phyloP scores from a whole-genome alignment of 192 early-diverging fungal genomes.

The Coemansia sp. region DNA sequence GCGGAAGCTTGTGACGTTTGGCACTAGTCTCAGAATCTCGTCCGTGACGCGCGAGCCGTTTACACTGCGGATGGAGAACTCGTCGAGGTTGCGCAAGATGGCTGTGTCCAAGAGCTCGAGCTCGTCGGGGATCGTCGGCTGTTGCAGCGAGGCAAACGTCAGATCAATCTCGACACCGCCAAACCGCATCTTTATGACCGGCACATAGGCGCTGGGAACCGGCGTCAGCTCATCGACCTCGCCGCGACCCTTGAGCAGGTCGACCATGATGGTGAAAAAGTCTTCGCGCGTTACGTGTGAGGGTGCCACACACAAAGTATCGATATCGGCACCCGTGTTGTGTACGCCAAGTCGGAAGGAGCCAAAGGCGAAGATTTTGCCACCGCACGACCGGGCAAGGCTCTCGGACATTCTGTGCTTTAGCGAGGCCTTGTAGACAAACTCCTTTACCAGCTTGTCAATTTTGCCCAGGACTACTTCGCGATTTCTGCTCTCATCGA shows the following conservation, averaged over 20 bases:
- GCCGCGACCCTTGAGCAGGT: constrained; percentile 74
- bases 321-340: constrained; percentile 94
- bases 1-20: constrained; percentile 85
- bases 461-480: constrained; percentile 84
- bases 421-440: constrained; percentile 79
- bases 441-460: constrained; percentile 86
- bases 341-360: constrained; percentile 96
- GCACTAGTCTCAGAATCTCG: constrained; percentile 91
- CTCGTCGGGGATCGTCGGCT: constrained; percentile 79
- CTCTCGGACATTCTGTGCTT: constrained; percentile 77
- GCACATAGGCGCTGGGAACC: constrained; percentile 90
- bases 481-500: constrained; percentile 82
- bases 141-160: constrained; percentile 78
- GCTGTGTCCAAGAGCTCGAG: constrained; percentile 84
- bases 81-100: constrained; percentile 86
- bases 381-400: constrained; percentile 83
- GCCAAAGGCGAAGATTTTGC: constrained; percentile 98
- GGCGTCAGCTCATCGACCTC: constrained; percentile 87
- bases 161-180: constrained; percentile 93
- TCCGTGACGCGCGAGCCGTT: constrained; percentile 98
- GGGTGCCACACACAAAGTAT: constrained; percentile 95
- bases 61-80: constrained; percentile 81
- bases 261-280: constrained; percentile 89
- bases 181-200: constrained; percentile 94
- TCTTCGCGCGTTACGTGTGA: constrained; percentile 86